These are phyloP conservation scores for Mixia osmundae DNA, from an alignment of 1,284 basidiomycete species.

Conservation along the genomic window DNA sequence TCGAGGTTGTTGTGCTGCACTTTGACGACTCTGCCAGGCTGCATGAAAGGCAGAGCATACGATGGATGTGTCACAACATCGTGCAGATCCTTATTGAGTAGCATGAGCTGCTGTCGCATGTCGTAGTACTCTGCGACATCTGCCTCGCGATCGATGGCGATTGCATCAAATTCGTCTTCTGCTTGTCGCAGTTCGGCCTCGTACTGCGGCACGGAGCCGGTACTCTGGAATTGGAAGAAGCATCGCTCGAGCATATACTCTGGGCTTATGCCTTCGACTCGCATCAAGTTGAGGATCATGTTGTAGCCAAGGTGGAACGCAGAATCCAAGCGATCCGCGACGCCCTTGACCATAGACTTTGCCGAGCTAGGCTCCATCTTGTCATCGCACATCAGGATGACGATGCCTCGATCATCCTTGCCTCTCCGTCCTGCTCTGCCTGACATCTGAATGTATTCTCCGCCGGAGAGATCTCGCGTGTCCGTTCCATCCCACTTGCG, in stretches of 20 bases:
- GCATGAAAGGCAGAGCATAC: slow-evolving; percentile 79
- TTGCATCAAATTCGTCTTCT: slow-evolving; percentile 41
- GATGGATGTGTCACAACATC: slow-evolving; percentile 84
- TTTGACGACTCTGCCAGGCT: slow-evolving; percentile 71
- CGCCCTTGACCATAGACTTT: slow-evolving; percentile 95
- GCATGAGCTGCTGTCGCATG: slow-evolving; percentile 67
- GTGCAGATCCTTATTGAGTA: slow-evolving; percentile 61
- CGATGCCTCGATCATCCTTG: slow-evolving; percentile 92
- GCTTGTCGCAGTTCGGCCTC: slow-evolving; percentile 57
- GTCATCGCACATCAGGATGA: slow-evolving; percentile 99
- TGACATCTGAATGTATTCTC: slow-evolving; percentile 98
- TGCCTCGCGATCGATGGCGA: slow-evolving; percentile 58
- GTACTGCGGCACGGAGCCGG: slow-evolving; percentile 58
- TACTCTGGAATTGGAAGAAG: slow-evolving; percentile 97
- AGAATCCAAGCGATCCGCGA: slow-evolving; percentile 88
- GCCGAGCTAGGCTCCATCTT: slow-evolving; percentile 80
- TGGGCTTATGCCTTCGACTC: slow-evolving; percentile 93
- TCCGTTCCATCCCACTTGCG: slow-evolving; percentile 92
- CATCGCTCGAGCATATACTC: slow-evolving; percentile 96
- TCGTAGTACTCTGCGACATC: slow-evolving; percentile 77
- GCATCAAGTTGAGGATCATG: slow-evolving; percentile 96
- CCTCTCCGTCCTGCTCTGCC: slow-evolving; percentile 93
- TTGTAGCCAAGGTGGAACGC: slow-evolving; percentile 99
- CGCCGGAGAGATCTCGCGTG: slow-evolving; percentile 61
- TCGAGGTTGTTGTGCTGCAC: slow-evolving; percentile 66